Evolutionary conservation across 495 filamentous ascomycete genomes (phyloP), one percentile per base, ranked within the genome.

Genomic region (Penicillium egyptiacum): DNA sequence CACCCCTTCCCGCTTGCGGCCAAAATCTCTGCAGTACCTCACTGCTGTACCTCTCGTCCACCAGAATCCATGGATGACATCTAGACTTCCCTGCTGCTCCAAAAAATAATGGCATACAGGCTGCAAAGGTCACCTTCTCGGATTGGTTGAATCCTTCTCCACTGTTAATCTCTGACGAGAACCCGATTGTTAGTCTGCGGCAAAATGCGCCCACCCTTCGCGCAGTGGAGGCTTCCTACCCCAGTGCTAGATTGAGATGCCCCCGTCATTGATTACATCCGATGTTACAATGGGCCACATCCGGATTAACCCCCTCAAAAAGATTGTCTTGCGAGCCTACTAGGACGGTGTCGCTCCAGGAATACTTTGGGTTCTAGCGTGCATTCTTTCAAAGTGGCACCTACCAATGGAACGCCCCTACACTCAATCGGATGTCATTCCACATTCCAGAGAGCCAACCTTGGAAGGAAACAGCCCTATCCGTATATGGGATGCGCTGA

Each of bases 391-490:
- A 35, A 40, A 17, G 1, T 53, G 35, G 19, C 28, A 12, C 35
- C 45, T 4, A 22, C 57, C 57, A 61, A 68, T 59, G 26, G 45
- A 25, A 28, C 14, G 11, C 4, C 17, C 23, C 28, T 55, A 28
- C 41, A 39, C 23, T 28, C 58, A 12, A 19, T 19, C 19, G 23
- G 25, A 46, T 43, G 25, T 17, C 19, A 23, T 40, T 20, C 19
- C 55, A 57, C 66, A 68, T 68, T 68, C 66, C 53, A 66, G 10
- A 31, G 30, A n/a, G 9, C n/a, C 2, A 26, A 33, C 11, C 30
- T 33, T 33, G 11, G 30, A 33, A 45, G n/a, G 31, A 44, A 43
- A 42, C 35, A 12, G 30, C 51, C 50, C 23, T 42, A 60, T 58
- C 61, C 39, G 65, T 30, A 11, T 8, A 10, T 11, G 6, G 8